Percentiles rank a stretch among this genome's conserved stretches.
These are phyloP conservation scores for Calcarisporium arbuscula DNA, from an alignment of 2,329 filamentous ascomycete genomes.

Conservation along the genomic window DNA sequence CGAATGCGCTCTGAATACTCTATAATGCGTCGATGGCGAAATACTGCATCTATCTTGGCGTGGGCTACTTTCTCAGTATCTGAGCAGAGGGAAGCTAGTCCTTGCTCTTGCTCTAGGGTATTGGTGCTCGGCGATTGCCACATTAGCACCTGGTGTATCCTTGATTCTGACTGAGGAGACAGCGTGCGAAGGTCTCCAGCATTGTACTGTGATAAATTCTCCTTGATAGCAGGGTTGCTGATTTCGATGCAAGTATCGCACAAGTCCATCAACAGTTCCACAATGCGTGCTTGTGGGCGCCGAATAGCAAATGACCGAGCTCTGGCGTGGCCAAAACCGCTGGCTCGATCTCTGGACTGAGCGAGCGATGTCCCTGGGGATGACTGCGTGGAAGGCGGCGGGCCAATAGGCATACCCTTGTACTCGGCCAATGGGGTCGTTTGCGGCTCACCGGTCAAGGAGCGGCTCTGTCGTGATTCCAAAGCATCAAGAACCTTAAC, in stretches of 20 bases:
- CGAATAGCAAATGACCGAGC: conserved; percentile 87
- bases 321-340: conserved; percentile 72
- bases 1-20: conserved; percentile 96
- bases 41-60: conserved; percentile 86
- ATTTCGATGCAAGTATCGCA: conserved; percentile 96
- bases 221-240: conserved; percentile 88
- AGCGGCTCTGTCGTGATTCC: conserved; percentile 68
- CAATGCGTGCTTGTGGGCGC: conserved; percentile 83
- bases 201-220: conserved; percentile 55
- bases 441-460: conserved; percentile 48
- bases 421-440: conserved; percentile 65
- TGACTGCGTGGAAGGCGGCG: conserved; percentile 62
- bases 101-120: conserved; percentile 88
- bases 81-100: conserved; percentile 76
- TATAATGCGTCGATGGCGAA: conserved; percentile 84
- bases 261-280: conserved; percentile 88
- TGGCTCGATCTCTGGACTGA: conserved; percentile 65
- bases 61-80: conserved; percentile 83
- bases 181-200: conserved; percentile 81
- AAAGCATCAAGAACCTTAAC: conserved; percentile 92
- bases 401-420: conserved; percentile 80
- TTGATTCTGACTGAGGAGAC: conserved; percentile 91
- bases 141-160: conserved; percentile 88
- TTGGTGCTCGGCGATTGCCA: conserved; percentile 95
- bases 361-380: conserved; percentile 67